These are phyloP conservation scores for Trametes hirsuta DNA, from an alignment of 1,284 basidiomycete genomes.

Conservation along the genomic window DNA sequence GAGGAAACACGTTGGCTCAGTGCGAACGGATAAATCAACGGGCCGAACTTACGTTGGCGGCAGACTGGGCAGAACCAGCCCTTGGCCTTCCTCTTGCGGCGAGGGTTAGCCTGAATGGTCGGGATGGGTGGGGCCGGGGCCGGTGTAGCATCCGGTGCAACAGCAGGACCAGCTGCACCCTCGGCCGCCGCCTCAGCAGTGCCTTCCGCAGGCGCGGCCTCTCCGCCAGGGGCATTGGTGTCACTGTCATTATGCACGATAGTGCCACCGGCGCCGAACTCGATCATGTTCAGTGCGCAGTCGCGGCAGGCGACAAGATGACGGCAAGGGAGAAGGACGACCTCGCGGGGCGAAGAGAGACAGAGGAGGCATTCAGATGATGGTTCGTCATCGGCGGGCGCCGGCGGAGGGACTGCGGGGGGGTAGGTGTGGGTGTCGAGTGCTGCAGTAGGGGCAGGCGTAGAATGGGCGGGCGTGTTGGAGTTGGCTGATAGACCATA, in stretches of 20 bases:
- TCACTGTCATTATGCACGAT: conserved; percentile 65
- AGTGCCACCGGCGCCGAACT: conserved; percentile 88
- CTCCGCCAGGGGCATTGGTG: conserved; percentile 23
- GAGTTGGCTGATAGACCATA: conserved; percentile 79
- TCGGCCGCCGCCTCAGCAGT: conserved; percentile 12
- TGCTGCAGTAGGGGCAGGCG: conserved; percentile 40
- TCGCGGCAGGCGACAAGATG: conserved; percentile 92
- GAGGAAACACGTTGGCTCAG: neutral
- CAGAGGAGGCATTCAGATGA: conserved; percentile 89
- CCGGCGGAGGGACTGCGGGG: conserved; percentile 41
- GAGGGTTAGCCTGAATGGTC: conserved; percentile 40
- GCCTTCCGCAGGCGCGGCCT: conserved; percentile 17
- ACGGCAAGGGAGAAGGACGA: conserved; percentile 86
- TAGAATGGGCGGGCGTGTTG: conserved; percentile 42
- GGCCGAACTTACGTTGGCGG: conserved; percentile 70
- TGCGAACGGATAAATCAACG: neutral
- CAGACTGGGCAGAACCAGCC: conserved; percentile 96
- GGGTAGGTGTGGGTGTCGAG: conserved; percentile 41
- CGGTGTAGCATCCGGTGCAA: conserved; percentile 22
- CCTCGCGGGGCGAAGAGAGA: conserved; percentile 83
- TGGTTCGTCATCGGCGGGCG: conserved; percentile 65
- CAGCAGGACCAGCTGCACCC: conserved; percentile 21
- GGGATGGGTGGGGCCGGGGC: conserved; percentile 25
- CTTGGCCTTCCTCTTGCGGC: conserved; percentile 88
- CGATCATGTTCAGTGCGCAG: conserved; percentile 92